phyloP scores from a whole-genome alignment of 352 stramenopile genomes.

The Pythium grandisporangium region DNA sequence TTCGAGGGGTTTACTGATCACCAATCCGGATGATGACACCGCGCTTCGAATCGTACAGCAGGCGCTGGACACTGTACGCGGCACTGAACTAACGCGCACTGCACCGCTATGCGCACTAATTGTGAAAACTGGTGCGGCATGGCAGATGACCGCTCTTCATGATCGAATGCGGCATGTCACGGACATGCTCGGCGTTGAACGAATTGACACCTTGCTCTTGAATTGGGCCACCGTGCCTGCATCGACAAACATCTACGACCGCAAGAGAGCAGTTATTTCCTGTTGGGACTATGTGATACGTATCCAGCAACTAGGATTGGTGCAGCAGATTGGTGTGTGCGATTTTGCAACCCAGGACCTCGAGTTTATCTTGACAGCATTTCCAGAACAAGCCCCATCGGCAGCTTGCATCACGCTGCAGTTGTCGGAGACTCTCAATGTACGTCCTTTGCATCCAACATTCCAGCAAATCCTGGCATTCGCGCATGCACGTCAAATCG shows the following conservation, averaged over 20 bases:
- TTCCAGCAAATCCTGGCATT: conserved; percentile 15
- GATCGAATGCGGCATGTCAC: no score
- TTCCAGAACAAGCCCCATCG: conserved; percentile 4
- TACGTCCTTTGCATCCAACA: not conserved
- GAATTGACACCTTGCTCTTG: conserved; percentile 43
- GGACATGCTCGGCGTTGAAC: no score
- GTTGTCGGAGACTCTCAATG: no score
- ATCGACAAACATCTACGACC: conserved; percentile 11
- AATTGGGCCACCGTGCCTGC: conserved; percentile 5
- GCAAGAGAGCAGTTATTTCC: conserved; percentile 30
- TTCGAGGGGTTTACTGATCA: conserved; percentile 27
- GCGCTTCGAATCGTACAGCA: conserved; percentile 16
- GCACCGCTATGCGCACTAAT: no score
- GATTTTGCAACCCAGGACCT: conserved; percentile 41
- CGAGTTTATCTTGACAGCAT: conserved; percentile 37
- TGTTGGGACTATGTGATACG: conserved; percentile 33
- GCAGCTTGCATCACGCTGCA: not conserved
- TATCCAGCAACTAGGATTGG: conserved; percentile 24
- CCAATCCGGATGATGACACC: conserved; percentile 15
- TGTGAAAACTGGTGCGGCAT: no score
- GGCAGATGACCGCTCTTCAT: no score
- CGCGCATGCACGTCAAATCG: conserved; percentile 26
- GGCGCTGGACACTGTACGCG: conserved; percentile 19
- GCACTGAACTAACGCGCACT: no score
- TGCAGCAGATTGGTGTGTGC: conserved; percentile 26